Conservation (phyloP, 2,329 filamentous ascomycete species). For the Fusarium acutatum region DNA sequence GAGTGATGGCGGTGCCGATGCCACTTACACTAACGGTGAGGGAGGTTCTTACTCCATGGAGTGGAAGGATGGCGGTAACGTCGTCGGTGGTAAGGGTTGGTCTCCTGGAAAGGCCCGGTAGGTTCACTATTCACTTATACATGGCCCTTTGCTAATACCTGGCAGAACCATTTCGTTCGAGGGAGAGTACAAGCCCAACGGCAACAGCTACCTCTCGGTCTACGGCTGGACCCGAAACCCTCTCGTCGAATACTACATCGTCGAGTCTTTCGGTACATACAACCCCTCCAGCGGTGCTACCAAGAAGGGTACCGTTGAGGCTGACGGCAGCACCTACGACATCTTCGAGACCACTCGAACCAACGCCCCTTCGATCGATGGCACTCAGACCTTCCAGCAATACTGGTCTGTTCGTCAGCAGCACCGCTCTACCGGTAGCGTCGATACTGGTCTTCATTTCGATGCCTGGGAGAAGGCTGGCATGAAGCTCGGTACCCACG, state of each 20-base stretch:
- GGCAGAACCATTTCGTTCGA: slow-evolving; percentile 38
- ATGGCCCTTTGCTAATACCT: neutral
- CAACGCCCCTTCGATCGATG: slow-evolving; percentile 58
- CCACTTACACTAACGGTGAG: slow-evolving; percentile 55
- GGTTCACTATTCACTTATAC: slow-evolving; percentile 39
- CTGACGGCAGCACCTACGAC: slow-evolving; percentile 52
- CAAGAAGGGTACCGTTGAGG: slow-evolving; percentile 42
- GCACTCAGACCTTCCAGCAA: slow-evolving; percentile 61
- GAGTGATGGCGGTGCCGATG: slow-evolving; percentile 55
- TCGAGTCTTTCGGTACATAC: slow-evolving; percentile 47
- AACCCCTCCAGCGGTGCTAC: slow-evolving; percentile 46
- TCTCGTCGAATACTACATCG: slow-evolving; percentile 51
- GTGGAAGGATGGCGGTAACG: slow-evolving; percentile 50
- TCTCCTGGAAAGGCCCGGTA: slow-evolving; percentile 45
- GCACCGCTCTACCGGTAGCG: slow-evolving; percentile 60
- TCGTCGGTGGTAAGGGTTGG: slow-evolving; percentile 42
- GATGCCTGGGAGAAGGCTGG: slow-evolving; percentile 61
- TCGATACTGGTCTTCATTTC: slow-evolving; percentile 61
- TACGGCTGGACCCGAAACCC: slow-evolving; percentile 52
- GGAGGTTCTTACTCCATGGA: slow-evolving; percentile 54
- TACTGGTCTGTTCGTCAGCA: slow-evolving; percentile 60
- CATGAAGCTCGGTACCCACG: slow-evolving; percentile 56
- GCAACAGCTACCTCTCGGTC: slow-evolving; percentile 50
- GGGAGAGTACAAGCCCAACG: slow-evolving; percentile 47
- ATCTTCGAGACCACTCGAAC: slow-evolving; percentile 48